Evolutionary conservation across 2,329 filamentous ascomycete species (phyloP).

Genomic region (Penicillium sp.): DNA sequence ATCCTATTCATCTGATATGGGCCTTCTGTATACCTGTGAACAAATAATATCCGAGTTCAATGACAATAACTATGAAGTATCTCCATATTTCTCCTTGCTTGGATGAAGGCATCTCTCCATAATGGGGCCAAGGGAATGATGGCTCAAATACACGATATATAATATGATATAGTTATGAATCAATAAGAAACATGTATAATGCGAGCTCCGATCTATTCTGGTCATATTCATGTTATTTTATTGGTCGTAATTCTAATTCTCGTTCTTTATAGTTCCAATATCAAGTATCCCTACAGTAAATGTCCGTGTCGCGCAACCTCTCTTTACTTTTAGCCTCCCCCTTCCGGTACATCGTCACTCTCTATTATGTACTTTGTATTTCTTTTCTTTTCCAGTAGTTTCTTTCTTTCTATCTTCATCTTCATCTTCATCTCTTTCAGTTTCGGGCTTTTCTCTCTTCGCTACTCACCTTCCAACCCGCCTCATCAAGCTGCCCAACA

Average conservation of each 20-base stretch:
- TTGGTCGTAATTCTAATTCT: background rate
- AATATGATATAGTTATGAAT: background rate
- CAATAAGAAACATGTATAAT: background rate
- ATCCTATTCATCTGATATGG: background rate
- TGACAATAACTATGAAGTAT: background rate
- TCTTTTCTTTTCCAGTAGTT: background rate
- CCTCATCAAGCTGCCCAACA: conserved; percentile 16
- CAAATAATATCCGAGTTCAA: background rate
- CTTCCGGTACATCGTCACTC: background rate
- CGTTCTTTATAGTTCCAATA: background rate
- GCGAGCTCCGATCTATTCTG: background rate
- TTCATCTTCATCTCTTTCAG: background rate
- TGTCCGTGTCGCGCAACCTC: background rate
- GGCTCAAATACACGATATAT: background rate
- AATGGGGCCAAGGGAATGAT: too few species aligned
- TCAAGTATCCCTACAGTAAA: background rate
- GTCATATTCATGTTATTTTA: background rate
- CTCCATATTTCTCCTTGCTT: background rate
- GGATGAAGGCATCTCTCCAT: background rate
- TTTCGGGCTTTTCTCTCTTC: background rate
- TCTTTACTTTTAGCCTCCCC: background rate
- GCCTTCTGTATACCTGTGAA: background rate
- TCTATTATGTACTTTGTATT: background rate
- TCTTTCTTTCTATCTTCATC: background rate
- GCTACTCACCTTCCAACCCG: background rate